phyloP scores from a whole-genome alignment of 2,329 filamentous ascomycete genomes.

The Seiridium unicorne region DNA sequence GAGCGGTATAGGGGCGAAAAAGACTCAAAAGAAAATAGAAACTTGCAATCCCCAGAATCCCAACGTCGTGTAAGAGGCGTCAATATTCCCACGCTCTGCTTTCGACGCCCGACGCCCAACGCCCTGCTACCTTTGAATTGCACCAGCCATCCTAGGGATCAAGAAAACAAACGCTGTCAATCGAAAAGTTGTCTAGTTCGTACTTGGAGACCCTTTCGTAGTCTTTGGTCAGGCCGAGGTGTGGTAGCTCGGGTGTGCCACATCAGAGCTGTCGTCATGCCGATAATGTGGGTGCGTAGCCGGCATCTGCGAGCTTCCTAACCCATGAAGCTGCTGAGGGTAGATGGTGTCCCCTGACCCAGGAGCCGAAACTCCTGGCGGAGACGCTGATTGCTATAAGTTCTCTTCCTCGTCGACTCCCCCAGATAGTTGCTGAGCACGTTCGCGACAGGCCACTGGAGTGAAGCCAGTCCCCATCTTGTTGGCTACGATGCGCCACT shows the following conservation, averaged over 20 bases:
- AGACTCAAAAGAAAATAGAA: neutral
- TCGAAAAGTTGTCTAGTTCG: neutral
- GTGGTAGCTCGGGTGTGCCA: neutral
- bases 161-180: neutral
- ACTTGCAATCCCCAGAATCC: neutral
- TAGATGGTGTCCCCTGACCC: constrained; percentile 46
- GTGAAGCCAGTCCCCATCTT: constrained; percentile 91
- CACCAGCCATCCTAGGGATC: neutral
- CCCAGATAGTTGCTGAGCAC: constrained; percentile 62
- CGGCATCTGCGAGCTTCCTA: constrained; percentile 15
- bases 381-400: constrained; percentile 57
- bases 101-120: constrained; percentile 2
- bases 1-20: neutral
- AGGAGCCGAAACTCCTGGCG: constrained; percentile 44
- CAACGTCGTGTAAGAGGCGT: neutral
- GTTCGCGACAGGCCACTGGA: constrained; percentile 81
- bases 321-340: constrained; percentile 37
- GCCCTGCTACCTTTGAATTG: neutral
- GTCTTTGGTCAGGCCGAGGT: neutral
- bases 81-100: neutral
- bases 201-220: neutral
- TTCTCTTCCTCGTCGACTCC: constrained; percentile 32
- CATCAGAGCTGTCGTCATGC: constrained; percentile 3
- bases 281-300: neutral
- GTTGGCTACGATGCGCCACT: constrained; percentile 87